Percentiles rank a stretch among this genome's conserved stretches.
Conservation (phyloP, 1,284 basidiomycete genomes). For the Puccinia coronata region DNA sequence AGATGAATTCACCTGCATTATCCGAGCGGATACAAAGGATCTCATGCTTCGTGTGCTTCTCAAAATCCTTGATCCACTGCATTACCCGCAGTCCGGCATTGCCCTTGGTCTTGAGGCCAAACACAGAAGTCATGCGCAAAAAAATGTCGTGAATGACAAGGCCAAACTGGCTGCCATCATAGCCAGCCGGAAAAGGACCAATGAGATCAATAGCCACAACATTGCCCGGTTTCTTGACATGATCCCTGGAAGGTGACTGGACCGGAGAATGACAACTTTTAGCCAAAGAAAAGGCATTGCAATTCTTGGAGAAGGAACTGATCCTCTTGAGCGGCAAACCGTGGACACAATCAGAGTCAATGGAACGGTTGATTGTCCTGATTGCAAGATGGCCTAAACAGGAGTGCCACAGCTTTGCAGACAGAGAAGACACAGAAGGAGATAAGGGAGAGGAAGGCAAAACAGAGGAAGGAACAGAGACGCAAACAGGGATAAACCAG, state of each 20-base stretch:
- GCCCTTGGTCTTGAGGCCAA: background rate
- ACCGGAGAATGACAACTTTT: background rate
- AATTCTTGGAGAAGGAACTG: background rate
- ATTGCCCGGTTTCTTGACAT: background rate
- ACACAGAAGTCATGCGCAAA: background rate
- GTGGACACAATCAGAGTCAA: background rate
- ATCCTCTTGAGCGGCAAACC: background rate
- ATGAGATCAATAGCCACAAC: background rate
- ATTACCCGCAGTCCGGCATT: background rate
- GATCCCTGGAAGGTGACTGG: background rate
- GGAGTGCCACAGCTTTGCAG: background rate
- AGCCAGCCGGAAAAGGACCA: background rate
- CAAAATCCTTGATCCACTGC: background rate
- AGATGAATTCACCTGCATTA: background rate
- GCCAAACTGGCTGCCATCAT: background rate
- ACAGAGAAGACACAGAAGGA: background rate
- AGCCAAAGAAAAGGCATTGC: background rate
- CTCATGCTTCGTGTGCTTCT: background rate
- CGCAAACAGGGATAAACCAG: too few relatives aligned
- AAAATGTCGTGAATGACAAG: background rate
- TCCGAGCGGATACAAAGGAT: background rate
- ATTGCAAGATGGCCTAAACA: background rate
- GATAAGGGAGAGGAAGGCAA: background rate
- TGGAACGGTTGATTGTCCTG: background rate
- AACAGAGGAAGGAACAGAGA: too few relatives aligned